phyloP scores from a whole-genome alignment of 306 rosid genomes.

The Dryas drummondii region DNA sequence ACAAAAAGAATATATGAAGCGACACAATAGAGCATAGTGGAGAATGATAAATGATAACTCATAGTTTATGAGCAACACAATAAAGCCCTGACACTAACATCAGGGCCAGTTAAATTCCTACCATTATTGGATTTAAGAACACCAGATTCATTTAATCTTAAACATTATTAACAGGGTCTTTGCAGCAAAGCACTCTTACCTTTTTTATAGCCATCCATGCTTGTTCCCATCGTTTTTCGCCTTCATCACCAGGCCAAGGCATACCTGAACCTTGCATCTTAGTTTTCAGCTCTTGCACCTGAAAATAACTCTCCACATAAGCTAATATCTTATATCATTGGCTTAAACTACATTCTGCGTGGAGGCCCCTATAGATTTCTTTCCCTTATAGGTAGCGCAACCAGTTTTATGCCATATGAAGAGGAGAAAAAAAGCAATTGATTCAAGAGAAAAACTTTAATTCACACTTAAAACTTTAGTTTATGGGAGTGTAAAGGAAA shows the following conservation, averaged over 20 bases:
- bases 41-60: background rate
- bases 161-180: conserved; percentile 2
- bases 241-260: conserved; percentile 99
- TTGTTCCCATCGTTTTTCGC: conserved; percentile 81
- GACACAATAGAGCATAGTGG: background rate
- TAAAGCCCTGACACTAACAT: background rate
- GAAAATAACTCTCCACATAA: conserved; percentile 31
- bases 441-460: background rate
- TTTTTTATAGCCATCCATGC: conserved; percentile 94
- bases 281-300: conserved; percentile 82
- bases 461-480: background rate
- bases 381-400: background rate
- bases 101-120: conserved; percentile 1
- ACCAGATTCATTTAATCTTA: background rate
- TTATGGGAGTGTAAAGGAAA: background rate
- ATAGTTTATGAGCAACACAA: background rate
- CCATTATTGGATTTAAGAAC: conserved; percentile 4
- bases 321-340: conserved; percentile 25
- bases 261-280: conserved; percentile 88
- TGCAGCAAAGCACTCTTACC: conserved; percentile 44
- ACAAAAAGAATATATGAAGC: background rate
- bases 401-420: conserved; percentile 2
- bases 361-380: conserved; percentile 5
- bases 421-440: background rate
- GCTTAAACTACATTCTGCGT: conserved; percentile 22